phyloP scores from a whole-genome alignment of 2,329 filamentous ascomycete species.

The Elsinoe necatrix region DNA sequence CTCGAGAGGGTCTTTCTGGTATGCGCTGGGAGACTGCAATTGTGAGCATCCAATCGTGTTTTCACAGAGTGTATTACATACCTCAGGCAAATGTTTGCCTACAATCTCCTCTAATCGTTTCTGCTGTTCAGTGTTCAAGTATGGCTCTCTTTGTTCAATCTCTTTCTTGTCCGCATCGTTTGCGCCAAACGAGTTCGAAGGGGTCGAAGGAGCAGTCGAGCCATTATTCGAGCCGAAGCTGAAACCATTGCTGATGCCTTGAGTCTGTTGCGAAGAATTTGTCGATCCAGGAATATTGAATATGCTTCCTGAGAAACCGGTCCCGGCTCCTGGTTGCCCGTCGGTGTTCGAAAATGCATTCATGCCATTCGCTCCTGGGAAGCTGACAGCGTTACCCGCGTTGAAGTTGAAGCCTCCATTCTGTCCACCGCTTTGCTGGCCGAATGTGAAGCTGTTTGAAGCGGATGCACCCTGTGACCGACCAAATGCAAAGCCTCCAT shows the following conservation, averaged over 20 bases:
- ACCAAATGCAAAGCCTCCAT: conserved; percentile 16
- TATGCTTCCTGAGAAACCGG: conserved; percentile 11
- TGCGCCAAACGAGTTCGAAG: not conserved
- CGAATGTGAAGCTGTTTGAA: conserved; percentile 2
- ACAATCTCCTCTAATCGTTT: conserved; percentile 12
- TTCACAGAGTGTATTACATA: not conserved
- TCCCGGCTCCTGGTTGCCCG: not conserved
- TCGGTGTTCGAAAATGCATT: conserved; percentile 14
- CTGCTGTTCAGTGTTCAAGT: conserved; percentile 9
- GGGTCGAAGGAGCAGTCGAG: not conserved
- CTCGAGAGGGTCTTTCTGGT: conserved; percentile 5
- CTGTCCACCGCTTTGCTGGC: not conserved
- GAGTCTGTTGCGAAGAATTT: conserved; percentile 3
- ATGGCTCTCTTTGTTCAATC: conserved; percentile 5
- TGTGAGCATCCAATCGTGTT: not conserved
- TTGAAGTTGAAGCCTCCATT: conserved; percentile 13
- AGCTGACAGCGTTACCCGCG: conserved; percentile 8
- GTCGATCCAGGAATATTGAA: conserved; percentile 12
- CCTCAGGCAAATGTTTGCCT: conserved; percentile 4
- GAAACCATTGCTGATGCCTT: conserved; percentile 6
- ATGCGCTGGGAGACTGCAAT: not conserved
- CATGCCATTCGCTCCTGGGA: conserved; percentile 1
- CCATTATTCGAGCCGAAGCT: conserved; percentile 4
- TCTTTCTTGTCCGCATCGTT: conserved; percentile 11
- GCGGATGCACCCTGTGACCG: conserved; percentile 3